Evolutionary conservation across 169 alveolate species (phyloP).

Genomic region (Plasmodium fragile): DNA sequence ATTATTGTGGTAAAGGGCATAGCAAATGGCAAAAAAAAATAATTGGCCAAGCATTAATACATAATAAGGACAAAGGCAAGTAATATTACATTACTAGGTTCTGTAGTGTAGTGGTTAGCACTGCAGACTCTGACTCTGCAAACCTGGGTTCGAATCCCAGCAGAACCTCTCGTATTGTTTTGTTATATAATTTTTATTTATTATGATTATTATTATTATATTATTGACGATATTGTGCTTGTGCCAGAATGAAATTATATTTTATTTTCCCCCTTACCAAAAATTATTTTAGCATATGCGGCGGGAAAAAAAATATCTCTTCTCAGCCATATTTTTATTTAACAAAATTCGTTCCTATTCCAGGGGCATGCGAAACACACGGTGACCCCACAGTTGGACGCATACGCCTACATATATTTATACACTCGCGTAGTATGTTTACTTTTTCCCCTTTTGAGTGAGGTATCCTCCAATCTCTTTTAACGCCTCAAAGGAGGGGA

Average conservation of each 20-base stretch:
- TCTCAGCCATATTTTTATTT: not conserved
- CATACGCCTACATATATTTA: not conserved
- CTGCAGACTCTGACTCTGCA: conserved; percentile 89
- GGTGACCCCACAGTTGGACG: not conserved
- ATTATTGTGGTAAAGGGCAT: not conserved
- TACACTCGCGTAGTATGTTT: not conserved
- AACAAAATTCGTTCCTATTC: not conserved
- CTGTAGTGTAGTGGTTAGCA: conserved; percentile 88
- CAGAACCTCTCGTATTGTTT: conserved; percentile 79
- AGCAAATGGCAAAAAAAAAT: not conserved
- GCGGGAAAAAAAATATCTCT: not conserved
- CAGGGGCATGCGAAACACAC: not conserved
- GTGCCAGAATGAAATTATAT: no score
- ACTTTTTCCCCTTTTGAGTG: not conserved
- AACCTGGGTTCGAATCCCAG: conserved; percentile 88
- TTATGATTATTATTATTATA: not conserved
- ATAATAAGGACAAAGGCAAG: no score
- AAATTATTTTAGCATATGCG: no score
- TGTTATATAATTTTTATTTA: not conserved
- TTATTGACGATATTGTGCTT: not conserved
- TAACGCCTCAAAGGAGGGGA: not conserved
- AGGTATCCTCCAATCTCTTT: not conserved
- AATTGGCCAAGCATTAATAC: not conserved
- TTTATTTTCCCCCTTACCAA: not conserved
- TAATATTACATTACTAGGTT: conserved; percentile 44